phyloP scores from a whole-genome alignment of 805 yeast genomes.

The Sugiyamaella floridensis region DNA sequence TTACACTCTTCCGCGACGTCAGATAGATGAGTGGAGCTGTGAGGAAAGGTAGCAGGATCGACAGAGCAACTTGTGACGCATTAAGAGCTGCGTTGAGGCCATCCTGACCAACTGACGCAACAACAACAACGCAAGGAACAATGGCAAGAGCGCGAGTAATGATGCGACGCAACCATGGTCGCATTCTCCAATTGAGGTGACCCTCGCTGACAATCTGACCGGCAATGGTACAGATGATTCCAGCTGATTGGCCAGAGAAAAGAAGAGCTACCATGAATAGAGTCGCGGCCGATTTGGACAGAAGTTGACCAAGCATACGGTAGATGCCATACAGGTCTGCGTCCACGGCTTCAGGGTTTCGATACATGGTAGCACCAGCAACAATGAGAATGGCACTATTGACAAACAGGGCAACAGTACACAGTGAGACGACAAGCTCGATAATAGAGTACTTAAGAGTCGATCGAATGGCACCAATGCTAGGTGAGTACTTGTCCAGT shows the following conservation, averaged over 20 bases:
- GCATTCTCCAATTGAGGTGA: conserved; percentile 70
- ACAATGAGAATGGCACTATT: conserved; percentile 78
- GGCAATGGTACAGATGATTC: conserved; percentile 86
- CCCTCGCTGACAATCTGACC: conserved; percentile 94
- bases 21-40: conserved; percentile 81
- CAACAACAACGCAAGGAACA: conserved; percentile 71
- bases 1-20: conserved; percentile 61
- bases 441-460: conserved; percentile 64
- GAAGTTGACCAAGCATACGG: conserved; percentile 47
- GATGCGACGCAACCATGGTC: conserved; percentile 75
- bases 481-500: conserved; percentile 55
- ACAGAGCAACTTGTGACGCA: conserved; percentile 78
- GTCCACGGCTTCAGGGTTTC: conserved; percentile 57
- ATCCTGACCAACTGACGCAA: conserved; percentile 59
- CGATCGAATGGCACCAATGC: conserved; percentile 62
- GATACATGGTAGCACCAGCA: conserved; percentile 70
- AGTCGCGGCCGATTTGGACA: conserved; percentile 76
- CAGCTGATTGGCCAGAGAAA: conserved; percentile 84
- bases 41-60: conserved; percentile 74
- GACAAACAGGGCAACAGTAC: conserved; percentile 78
- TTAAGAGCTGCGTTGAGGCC: conserved; percentile 72
- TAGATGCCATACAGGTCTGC: conserved; percentile 82
- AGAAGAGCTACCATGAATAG: conserved; percentile 78
- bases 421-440: conserved; percentile 64
- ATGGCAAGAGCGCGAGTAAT: conserved; percentile 73